Conservation (phyloP, 352 stramenopile genomes). For the Phytopythium boreale region DNA sequence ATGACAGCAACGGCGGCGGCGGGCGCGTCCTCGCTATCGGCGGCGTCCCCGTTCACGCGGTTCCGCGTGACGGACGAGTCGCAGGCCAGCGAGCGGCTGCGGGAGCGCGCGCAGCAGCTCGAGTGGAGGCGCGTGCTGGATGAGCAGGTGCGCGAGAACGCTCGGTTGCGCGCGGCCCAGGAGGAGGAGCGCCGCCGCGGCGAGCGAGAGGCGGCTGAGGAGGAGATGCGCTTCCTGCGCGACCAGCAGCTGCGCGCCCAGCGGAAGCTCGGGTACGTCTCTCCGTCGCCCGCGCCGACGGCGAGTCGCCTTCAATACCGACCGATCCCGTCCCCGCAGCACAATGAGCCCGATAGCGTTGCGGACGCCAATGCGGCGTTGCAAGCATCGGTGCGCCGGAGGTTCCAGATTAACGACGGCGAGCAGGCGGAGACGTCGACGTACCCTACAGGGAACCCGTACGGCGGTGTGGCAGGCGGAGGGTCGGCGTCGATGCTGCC, state of each 20-base stretch:
- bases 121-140: constrained; percentile 69
- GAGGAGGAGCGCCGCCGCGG: constrained; percentile 29
- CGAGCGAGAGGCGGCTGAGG: constrained; percentile 37
- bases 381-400: constrained; percentile 9
- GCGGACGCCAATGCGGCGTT: constrained; percentile 11
- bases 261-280: constrained; percentile 30
- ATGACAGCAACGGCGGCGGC: constrained; percentile 18
- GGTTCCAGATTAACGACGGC: constrained; percentile 15
- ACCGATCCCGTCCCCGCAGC: constrained; percentile 14
- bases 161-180: constrained; percentile 41
- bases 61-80: constrained; percentile 61
- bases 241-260: constrained; percentile 66
- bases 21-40: background rate
- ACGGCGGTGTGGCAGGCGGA: background rate
- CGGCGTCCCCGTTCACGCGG: constrained; percentile 30
- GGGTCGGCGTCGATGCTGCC: constrained; percentile 14
- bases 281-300: constrained; percentile 7
- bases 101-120: constrained; percentile 64
- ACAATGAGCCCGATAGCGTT: background rate
- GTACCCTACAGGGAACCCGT: constrained; percentile 12
- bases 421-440: constrained; percentile 5
- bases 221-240: constrained; percentile 49
- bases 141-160: constrained; percentile 72
- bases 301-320: constrained; percentile 14
- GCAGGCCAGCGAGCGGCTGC: constrained; percentile 45